Evolutionary conservation across 2,329 filamentous ascomycete species (phyloP).

Genomic region (Fusarium euwallaceae): DNA sequence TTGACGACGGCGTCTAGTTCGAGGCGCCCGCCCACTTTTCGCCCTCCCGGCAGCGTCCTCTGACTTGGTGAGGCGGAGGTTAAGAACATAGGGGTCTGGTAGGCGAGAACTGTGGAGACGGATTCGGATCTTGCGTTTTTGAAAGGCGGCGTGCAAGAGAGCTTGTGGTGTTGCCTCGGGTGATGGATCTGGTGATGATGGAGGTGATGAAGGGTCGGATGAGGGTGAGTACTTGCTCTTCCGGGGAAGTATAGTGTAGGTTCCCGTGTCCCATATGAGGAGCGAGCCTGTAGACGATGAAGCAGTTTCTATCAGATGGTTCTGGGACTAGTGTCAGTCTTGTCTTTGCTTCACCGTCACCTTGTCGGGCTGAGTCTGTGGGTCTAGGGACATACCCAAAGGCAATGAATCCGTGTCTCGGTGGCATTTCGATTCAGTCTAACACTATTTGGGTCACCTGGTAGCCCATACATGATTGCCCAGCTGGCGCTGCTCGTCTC

Average conservation of each 20-base stretch:
- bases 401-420: constrained; percentile 71
- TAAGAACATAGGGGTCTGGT: constrained; percentile 66
- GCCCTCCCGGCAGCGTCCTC: constrained; percentile 55
- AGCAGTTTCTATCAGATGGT: constrained; percentile 72
- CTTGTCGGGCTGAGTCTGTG: not conserved
- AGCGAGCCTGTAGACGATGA: constrained; percentile 67
- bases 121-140: constrained; percentile 68
- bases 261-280: constrained; percentile 73
- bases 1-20: constrained; percentile 24
- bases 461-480: constrained; percentile 74
- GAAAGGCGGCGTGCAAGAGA: constrained; percentile 66
- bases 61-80: constrained; percentile 64
- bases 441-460: constrained; percentile 68
- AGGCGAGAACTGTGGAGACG: constrained; percentile 67
- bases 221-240: constrained; percentile 51
- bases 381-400: constrained; percentile 62
- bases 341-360: not conserved
- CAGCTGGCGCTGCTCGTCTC: constrained; percentile 74
- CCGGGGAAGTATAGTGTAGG: constrained; percentile 66
- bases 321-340: constrained; percentile 53
- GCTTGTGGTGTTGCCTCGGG: constrained; percentile 54
- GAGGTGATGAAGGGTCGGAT: constrained; percentile 46
- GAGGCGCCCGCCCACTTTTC: constrained; percentile 32
- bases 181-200: constrained; percentile 33
- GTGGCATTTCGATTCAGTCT: constrained; percentile 70